A percentile compares a stretch with the other conserved stretches of the same genome.
phyloP scores from a whole-genome alignment of 1,284 basidiomycete species.

The Cutaneotrichosporon dermatis region DNA sequence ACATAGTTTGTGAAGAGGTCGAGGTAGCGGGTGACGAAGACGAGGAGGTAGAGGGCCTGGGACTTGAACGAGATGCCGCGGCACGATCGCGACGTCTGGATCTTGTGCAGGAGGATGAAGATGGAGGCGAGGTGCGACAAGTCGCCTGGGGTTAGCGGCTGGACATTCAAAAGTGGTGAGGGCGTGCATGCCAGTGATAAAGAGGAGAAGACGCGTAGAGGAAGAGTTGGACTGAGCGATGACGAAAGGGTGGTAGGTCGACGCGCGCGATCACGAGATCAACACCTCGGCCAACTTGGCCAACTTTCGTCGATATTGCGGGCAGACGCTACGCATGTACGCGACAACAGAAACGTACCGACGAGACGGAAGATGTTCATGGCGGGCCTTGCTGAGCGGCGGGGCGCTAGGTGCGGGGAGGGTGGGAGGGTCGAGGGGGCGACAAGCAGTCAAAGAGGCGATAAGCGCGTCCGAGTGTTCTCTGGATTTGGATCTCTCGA shows the following conservation, averaged over 20 bases:
- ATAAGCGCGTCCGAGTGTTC: too few species aligned
- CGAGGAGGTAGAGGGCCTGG: constrained; percentile 83
- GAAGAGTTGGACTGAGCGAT: neutral
- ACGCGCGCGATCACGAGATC: too few species aligned
- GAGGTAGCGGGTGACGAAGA: constrained; percentile 85
- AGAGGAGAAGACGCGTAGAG: neutral
- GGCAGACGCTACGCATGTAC: too few species aligned
- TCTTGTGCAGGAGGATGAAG: constrained; percentile 79
- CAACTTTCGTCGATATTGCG: too few species aligned
- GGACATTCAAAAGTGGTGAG: neutral
- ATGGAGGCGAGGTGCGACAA: constrained; percentile 89
- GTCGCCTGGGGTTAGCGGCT: constrained; percentile 59
- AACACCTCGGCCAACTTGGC: too few species aligned
- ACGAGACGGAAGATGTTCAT: constrained; percentile 75
- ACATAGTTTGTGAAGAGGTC: constrained; percentile 69
- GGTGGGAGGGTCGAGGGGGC: too few species aligned
- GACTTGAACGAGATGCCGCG: constrained; percentile 92
- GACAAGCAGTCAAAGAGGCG: too few species aligned
- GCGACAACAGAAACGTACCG: constrained; percentile 49
- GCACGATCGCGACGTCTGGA: constrained; percentile 75
- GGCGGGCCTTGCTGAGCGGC: constrained; percentile 8
- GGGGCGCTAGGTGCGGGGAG: too few species aligned
- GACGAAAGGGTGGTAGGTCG: too few species aligned
- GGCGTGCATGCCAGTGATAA: neutral
- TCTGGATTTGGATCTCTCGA: too few species aligned